These are phyloP conservation scores for Elsinoe ampelina DNA, from an alignment of 2,329 filamentous ascomycete species.

Conservation along the genomic window DNA sequence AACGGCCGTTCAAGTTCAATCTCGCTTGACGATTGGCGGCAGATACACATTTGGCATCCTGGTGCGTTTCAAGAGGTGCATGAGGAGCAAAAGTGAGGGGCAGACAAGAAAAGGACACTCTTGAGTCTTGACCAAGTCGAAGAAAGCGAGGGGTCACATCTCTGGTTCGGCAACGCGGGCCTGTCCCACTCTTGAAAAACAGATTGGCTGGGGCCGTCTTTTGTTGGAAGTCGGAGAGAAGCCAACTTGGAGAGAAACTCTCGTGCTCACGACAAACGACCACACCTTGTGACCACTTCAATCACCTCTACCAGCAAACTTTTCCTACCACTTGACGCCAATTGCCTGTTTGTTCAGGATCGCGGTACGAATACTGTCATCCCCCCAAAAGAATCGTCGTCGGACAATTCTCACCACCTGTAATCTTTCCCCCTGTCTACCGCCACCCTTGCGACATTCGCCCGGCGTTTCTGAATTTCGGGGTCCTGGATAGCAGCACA, in stretches of 20 bases:
- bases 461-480: not conserved
- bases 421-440: not conserved
- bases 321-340: not conserved
- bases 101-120: not conserved
- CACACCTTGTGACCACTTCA: slow-evolving; percentile 6
- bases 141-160: slow-evolving; percentile 1
- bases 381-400: not conserved
- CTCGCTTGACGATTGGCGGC: slow-evolving; percentile 7
- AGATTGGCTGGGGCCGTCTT: slow-evolving; percentile 7
- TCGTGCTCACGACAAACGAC: slow-evolving; percentile 6
- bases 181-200: not conserved
- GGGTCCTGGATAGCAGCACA: slow-evolving; percentile 3
- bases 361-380: not conserved
- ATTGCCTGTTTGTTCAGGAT: not conserved
- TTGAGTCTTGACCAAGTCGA: not conserved
- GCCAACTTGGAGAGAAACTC: too few species aligned
- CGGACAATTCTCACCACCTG: not conserved
- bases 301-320: not conserved
- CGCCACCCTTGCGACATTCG: not conserved
- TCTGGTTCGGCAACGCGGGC: slow-evolving; percentile 5
- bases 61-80: slow-evolving; percentile 6
- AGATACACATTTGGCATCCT: not conserved
- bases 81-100: not conserved
- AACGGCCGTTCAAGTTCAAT: not conserved
- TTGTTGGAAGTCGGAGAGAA: not conserved